Conservation (phyloP, 2,329 filamentous ascomycete genomes). For the Aspergillus sp. region DNA sequence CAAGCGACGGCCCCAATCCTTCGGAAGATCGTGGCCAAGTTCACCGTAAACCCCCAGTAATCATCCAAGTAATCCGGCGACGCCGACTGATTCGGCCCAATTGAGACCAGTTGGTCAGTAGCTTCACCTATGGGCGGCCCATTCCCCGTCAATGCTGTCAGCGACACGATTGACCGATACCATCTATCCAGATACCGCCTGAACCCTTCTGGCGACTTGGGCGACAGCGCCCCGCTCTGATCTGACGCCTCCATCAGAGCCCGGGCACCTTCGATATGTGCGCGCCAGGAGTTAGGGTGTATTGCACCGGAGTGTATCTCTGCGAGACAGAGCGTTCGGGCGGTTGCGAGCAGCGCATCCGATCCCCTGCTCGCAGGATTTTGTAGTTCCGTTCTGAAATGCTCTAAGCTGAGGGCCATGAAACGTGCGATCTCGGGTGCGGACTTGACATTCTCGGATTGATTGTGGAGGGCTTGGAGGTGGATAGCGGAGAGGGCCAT, state of each 20-base stretch:
- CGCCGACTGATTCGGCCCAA: conserved; percentile 10
- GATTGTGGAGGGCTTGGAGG: conserved; percentile 39
- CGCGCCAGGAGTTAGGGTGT: conserved; percentile 45
- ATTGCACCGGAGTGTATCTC: conserved; percentile 47
- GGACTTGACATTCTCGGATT: conserved; percentile 39
- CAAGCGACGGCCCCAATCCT: conserved; percentile 42
- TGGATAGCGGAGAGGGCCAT: conserved; percentile 48
- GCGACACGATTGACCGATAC: conserved; percentile 46
- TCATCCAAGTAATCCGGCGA: conserved; percentile 43
- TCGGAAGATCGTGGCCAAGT: conserved; percentile 42
- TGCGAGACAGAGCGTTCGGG: conserved; percentile 46
- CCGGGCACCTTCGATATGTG: conserved; percentile 46
- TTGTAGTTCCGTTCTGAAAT: conserved; percentile 45
- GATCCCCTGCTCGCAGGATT: conserved; percentile 33
- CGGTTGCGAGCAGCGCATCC: conserved; percentile 44
- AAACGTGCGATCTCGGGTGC: conserved; percentile 41
- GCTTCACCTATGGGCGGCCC: conserved; percentile 38
- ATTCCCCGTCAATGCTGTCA: conserved; percentile 44
- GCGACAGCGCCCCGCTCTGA: conserved; percentile 23
- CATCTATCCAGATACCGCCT: conserved; percentile 43
- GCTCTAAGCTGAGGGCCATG: conserved; percentile 45
- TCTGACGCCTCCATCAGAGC: conserved; percentile 38
- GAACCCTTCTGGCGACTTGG: conserved; percentile 34
- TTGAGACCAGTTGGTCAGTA: conserved; percentile 20
- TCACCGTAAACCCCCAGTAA: conserved; percentile 47